A percentile compares a stretch with the other conserved stretches of the same genome.
These are phyloP conservation scores for Zasmidium angulare DNA, from an alignment of 2,329 filamentous ascomycete genomes.

Conservation along the genomic window DNA sequence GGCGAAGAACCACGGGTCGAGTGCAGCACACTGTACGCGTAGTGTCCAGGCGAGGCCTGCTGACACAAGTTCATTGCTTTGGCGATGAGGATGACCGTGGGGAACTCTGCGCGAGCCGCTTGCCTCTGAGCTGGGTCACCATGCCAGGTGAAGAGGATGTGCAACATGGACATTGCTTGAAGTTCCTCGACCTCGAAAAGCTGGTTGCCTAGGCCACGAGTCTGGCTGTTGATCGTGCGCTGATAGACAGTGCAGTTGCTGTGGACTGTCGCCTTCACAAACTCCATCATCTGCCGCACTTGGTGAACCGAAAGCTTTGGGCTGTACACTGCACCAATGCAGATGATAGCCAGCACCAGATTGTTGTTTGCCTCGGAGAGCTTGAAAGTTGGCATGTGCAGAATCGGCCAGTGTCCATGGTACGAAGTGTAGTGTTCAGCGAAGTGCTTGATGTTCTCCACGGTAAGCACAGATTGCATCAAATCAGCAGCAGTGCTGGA, in stretches of 20 bases:
- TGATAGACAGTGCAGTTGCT: constrained; percentile 55
- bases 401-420: constrained; percentile 70
- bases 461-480: constrained; percentile 58
- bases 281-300: constrained; percentile 68
- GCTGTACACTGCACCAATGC: constrained; percentile 73
- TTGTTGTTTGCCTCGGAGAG: constrained; percentile 65
- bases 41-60: constrained; percentile 49
- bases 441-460: constrained; percentile 69
- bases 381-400: constrained; percentile 71
- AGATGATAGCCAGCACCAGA: constrained; percentile 68
- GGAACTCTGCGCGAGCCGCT: constrained; percentile 60
- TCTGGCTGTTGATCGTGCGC: constrained; percentile 40
- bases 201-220: constrained; percentile 41
- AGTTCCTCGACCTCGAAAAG: constrained; percentile 60
- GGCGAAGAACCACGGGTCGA: constrained; percentile 51
- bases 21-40: constrained; percentile 61
- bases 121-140: constrained; percentile 66
- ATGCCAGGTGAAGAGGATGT: constrained; percentile 67
- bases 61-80: constrained; percentile 58
- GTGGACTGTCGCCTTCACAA: constrained; percentile 59
- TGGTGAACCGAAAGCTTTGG: constrained; percentile 59
- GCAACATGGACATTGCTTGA: constrained; percentile 64
- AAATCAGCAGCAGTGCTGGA: constrained; percentile 50
- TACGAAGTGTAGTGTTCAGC: constrained; percentile 71
- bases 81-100: constrained; percentile 57